Evolutionary conservation across 768 basidiomycete genomes (phyloP), one percentile per base, ranked within the genome.

Genomic region (Leccinum subgranulosum): DNA sequence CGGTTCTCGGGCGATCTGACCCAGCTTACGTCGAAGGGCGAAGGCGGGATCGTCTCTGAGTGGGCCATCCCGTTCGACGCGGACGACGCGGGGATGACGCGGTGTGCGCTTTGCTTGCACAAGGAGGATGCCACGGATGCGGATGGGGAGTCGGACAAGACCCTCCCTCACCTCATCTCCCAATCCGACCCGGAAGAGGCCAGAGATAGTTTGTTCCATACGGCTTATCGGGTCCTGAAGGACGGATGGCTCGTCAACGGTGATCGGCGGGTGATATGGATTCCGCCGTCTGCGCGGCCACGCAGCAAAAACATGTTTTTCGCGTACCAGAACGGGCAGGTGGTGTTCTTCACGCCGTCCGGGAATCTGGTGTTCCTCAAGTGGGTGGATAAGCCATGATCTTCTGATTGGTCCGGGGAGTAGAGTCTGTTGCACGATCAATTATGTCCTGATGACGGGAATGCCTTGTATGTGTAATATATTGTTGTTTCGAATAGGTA

Each of bases 211-310:
- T 28, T 45, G 21, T 52, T 55, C 3, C 54, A 49, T 28, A 64
- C 58, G 17, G 6, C 62, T 0, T 64, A 58, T 29, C 59, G 54
- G n/a, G 49, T 64, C 8, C 64, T 54, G 3, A 64, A 61, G 53
- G 65, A 64, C 3, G 65, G 65, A 3, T 67, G 62, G 65, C 62
- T 66, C 15, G 59, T 59, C 50, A 28, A 63, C 0, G 64, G 60
- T 4, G 55, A 67, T 3, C 56, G 41, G 11, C 56, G 65, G 15
- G 33, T 67, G 10, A n/a, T 64, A 29, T 66, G 60, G 64, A 12
- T 65, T 0, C 57, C 64, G 5, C 43, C 55, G 0, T 28, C 2
- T 19, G 1, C 34, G 0, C 60, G 57, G 1, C 60, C 64, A 5
- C 50, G 36, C 17, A 52, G 53, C 27, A 65, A 45, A 10, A 39